Evolutionary conservation across 2,329 filamentous ascomycete genomes (phyloP).

Genomic region (Aspergillus fructus): DNA sequence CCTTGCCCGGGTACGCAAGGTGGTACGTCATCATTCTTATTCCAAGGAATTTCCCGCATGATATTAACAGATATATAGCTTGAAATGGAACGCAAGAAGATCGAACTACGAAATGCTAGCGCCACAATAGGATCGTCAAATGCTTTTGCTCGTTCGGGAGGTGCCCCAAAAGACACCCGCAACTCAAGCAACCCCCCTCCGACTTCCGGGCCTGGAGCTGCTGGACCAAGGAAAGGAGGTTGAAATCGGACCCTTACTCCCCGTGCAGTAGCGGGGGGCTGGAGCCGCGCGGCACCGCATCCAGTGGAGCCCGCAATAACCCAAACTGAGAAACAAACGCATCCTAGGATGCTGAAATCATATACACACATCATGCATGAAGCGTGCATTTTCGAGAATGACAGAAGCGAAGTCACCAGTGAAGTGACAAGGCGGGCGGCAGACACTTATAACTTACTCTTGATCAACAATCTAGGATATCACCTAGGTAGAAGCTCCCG

Average conservation of each 20-base stretch:
- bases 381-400: neutral
- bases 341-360: neutral
- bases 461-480: neutral
- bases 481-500: neutral
- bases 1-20: conserved; percentile 47
- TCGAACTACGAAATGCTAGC: conserved; percentile 43
- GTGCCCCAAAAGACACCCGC: conserved; percentile 8
- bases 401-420: neutral
- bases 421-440: neutral
- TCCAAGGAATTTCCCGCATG: neutral
- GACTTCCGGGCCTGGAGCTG: conserved; percentile 24
- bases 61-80: conserved; percentile 28
- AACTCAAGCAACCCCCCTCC: conserved; percentile 16
- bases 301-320: neutral
- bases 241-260: conserved; percentile 12
- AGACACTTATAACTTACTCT: neutral
- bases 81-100: conserved; percentile 51
- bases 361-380: neutral
- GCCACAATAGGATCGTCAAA: conserved; percentile 36
- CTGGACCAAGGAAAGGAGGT: conserved; percentile 32
- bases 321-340: neutral
- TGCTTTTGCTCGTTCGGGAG: conserved; percentile 23
- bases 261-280: neutral
- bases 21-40: conserved; percentile 40
- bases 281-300: neutral